phyloP scores from a whole-genome alignment of 169 alveolate genomes.

The Plasmodium yoelii region DNA sequence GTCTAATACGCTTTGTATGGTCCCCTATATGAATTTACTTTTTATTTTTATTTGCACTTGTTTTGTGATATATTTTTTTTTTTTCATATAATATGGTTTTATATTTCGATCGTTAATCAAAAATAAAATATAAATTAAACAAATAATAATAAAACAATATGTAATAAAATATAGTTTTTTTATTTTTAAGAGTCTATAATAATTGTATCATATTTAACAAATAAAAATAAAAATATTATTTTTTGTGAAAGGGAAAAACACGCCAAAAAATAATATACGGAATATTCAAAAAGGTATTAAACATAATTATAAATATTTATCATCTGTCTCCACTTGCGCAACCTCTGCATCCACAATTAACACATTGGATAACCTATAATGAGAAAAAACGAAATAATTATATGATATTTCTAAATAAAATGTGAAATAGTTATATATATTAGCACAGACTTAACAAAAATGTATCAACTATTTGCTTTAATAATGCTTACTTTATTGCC shows the following conservation, averaged over 20 bases:
- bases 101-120: constrained; percentile 19
- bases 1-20: constrained; percentile 11
- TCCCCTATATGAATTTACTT: not conserved
- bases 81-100: not conserved
- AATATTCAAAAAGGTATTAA: not conserved
- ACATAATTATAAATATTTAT: constrained; percentile 1
- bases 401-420: constrained; percentile 3
- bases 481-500: constrained; percentile 85
- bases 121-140: constrained; percentile 15
- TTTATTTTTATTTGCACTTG: constrained; percentile 12
- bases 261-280: not conserved
- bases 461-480: constrained; percentile 1
- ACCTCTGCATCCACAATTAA: constrained; percentile 99
- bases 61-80: constrained; percentile 22
- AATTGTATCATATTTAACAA: not conserved
- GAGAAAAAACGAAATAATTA: not conserved
- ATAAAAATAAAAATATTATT: constrained; percentile 7
- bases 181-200: not conserved
- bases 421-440: not conserved
- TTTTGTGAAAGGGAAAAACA: not conserved
- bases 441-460: not conserved
- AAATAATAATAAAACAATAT: constrained; percentile 30
- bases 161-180: constrained; percentile 1
- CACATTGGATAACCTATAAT: constrained; percentile 93
- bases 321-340: constrained; percentile 93